Conservation (phyloP, 768 basidiomycete genomes). For the Arthromyces matolae region DNA sequence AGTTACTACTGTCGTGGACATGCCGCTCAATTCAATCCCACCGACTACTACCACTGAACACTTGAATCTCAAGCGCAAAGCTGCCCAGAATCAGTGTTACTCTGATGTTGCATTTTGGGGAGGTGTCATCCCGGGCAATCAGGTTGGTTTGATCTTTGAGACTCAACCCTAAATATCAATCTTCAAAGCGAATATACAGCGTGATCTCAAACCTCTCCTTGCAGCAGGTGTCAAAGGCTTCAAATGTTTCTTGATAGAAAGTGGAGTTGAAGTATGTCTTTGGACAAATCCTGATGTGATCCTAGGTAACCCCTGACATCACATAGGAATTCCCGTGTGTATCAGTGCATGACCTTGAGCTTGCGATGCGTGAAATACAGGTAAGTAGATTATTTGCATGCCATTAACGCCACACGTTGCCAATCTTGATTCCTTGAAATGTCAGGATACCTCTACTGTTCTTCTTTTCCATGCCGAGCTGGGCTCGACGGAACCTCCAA, state of each 20-base stretch:
- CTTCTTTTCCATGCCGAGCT: constrained; percentile 95
- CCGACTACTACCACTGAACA: constrained; percentile 86
- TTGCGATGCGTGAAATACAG: constrained; percentile 73
- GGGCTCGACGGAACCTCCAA: constrained; percentile 27
- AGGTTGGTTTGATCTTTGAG: constrained; percentile 39
- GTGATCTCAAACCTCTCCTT: constrained; percentile 71
- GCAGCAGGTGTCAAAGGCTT: constrained; percentile 87
- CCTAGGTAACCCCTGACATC: too few relatives aligned
- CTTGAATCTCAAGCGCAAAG: constrained; percentile 64
- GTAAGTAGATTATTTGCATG: constrained; percentile 34
- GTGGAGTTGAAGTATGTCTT: constrained; percentile 87
- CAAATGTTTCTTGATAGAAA: constrained; percentile 95
- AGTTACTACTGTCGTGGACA: constrained; percentile 93
- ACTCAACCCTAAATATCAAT: not conserved
- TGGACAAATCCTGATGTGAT: too few relatives aligned
- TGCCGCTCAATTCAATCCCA: constrained; percentile 97
- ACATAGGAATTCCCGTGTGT: constrained; percentile 95
- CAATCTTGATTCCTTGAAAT: too few relatives aligned
- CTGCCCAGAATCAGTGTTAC: constrained; percentile 70
- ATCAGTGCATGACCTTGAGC: constrained; percentile 57
- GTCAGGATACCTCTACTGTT: constrained; percentile 61
- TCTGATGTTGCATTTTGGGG: constrained; percentile 93
- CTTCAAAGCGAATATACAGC: constrained; percentile 32
- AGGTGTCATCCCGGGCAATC: constrained; percentile 89
- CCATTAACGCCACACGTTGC: too few relatives aligned